phyloP scores from a whole-genome alignment of 2,329 filamentous ascomycete species.

The Paecilomyces fulvus region DNA sequence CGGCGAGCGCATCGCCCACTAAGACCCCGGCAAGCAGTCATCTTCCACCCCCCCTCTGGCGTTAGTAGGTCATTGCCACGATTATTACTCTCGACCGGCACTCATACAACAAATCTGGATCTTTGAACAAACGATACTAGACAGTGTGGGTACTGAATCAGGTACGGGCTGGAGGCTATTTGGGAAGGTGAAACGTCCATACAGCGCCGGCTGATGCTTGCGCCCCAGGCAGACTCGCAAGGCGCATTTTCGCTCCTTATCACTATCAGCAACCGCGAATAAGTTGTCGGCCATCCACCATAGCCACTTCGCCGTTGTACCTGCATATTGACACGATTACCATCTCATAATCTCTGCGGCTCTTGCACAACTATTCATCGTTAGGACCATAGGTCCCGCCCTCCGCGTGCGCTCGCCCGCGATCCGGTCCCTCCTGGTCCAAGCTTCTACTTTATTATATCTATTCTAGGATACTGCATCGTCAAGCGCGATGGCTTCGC shows the following conservation, averaged over 20 bases:
- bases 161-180: not conserved
- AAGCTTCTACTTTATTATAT: conserved; percentile 2
- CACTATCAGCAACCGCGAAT: not conserved
- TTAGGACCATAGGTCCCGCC: not conserved
- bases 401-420: not conserved
- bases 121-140: not conserved
- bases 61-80: not conserved
- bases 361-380: not conserved
- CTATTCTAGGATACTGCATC: conserved; percentile 2
- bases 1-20: not conserved
- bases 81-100: not conserved
- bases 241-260: conserved; percentile 4
- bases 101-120: not conserved
- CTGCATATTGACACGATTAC: not conserved
- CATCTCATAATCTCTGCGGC: not conserved
- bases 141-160: not conserved
- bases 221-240: conserved; percentile 4
- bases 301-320: not conserved
- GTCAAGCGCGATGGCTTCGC: conserved; percentile 20
- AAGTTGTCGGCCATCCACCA: not conserved
- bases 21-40: not conserved
- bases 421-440: not conserved
- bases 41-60: not conserved
- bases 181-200: not conserved
- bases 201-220: conserved; percentile 1